These are phyloP conservation scores for Neurospora crassa DNA, from an alignment of 2,329 filamentous ascomycete genomes.

Conservation along the genomic window DNA sequence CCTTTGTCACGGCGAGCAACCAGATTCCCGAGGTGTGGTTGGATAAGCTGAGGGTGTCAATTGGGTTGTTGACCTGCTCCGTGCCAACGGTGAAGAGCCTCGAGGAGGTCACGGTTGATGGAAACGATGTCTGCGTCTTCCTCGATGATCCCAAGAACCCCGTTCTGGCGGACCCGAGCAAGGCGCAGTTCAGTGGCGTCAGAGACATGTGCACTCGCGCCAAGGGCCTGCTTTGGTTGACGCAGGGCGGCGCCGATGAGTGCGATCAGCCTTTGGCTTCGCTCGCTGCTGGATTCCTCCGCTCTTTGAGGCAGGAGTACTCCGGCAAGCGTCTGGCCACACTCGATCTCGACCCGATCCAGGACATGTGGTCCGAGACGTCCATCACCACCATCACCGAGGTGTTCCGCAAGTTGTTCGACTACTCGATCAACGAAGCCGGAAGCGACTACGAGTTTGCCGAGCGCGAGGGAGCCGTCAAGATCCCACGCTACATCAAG, in stretches of 20 bases:
- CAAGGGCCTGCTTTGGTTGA: constrained; percentile 16
- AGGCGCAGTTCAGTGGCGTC: constrained; percentile 9
- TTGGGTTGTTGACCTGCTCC: constrained; percentile 13
- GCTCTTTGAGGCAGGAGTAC: constrained; percentile 16
- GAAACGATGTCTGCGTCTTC: constrained; percentile 13
- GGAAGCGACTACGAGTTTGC: constrained; percentile 14
- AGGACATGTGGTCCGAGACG: constrained; percentile 6
- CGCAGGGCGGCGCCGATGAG: constrained; percentile 10
- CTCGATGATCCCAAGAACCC: constrained; percentile 12
- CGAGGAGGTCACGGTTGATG: constrained; percentile 2
- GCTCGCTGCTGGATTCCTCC: constrained; percentile 13
- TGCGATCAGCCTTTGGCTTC: constrained; percentile 5
- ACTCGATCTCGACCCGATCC: constrained; percentile 13
- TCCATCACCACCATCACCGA: constrained; percentile 9
- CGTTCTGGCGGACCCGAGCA: constrained; percentile 7
- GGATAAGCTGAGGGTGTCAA: constrained; percentile 13
- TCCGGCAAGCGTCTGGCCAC: constrained; percentile 10
- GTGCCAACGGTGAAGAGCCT: constrained; percentile 11
- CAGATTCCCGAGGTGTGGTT: constrained; percentile 8
- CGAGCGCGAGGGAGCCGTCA: constrained; percentile 11
- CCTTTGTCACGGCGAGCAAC: constrained; percentile 7
- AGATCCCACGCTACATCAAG: constrained; percentile 15
- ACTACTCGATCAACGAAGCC: background rate
- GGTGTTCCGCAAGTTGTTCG: constrained; percentile 10
- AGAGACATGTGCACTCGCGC: constrained; percentile 11